Percentiles rank a stretch among this genome's conserved stretches.
phyloP scores from a whole-genome alignment of 192 early-diverging fungal genomes.

The Linnemannia elongata region DNA sequence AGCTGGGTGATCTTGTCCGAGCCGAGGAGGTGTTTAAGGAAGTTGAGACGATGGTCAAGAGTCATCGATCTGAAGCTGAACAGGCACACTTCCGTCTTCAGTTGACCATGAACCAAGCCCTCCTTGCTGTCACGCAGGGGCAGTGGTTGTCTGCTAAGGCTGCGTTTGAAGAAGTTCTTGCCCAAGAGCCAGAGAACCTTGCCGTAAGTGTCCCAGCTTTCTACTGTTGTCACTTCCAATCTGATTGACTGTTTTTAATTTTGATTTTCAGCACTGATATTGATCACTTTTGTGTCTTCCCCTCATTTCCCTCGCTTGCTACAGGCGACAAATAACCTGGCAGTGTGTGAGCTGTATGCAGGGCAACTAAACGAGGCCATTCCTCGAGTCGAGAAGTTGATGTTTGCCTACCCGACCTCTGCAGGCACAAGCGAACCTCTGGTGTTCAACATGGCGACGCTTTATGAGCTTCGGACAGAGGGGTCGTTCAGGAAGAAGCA shows the following conservation, averaged over 20 bases:
- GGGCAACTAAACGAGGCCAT: constrained; percentile 62
- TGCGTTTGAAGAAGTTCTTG: constrained; percentile 56
- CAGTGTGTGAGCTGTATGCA: constrained; percentile 64
- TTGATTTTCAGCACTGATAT: too few relatives aligned
- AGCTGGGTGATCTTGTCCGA: constrained; percentile 60
- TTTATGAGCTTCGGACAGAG: constrained; percentile 66
- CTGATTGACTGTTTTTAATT: background rate
- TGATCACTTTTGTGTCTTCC: background rate
- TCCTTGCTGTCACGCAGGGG: constrained; percentile 56
- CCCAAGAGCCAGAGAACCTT: constrained; percentile 61
- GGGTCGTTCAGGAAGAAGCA: constrained; percentile 57
- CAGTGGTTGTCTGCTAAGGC: constrained; percentile 59
- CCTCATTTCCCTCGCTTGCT: constrained; percentile 5
- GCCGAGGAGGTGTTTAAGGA: constrained; percentile 47
- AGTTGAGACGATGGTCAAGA: constrained; percentile 44
- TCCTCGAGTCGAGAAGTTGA: constrained; percentile 55
- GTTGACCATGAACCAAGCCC: constrained; percentile 57
- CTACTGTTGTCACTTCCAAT: background rate
- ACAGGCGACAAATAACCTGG: constrained; percentile 63
- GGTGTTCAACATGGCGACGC: constrained; percentile 66
- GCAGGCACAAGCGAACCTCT: constrained; percentile 62
- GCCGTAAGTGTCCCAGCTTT: constrained; percentile 33
- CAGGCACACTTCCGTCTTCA: constrained; percentile 37
- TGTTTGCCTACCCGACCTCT: constrained; percentile 56
- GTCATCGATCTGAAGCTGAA: background rate